Percentiles rank a stretch among this genome's conserved stretches.
These are phyloP conservation scores for Penicillium sp. DNA, from an alignment of 2,329 filamentous ascomycete species.

Conservation along the genomic window DNA sequence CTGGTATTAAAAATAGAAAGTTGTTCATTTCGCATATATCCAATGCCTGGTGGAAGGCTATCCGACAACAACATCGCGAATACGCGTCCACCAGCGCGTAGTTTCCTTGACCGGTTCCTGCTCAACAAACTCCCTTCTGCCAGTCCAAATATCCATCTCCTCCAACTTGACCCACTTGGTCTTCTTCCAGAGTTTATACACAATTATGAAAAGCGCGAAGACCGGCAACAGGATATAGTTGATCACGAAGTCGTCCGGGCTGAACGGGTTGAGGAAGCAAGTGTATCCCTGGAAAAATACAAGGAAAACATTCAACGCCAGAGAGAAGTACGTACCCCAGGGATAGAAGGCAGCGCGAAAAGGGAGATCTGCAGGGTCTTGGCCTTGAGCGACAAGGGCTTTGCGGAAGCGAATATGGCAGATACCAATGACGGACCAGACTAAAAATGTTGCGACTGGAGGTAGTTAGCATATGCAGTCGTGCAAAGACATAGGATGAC, in stretches of 20 bases:
- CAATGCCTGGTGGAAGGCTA: conserved; percentile 4
- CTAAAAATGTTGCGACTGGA: conserved; percentile 45
- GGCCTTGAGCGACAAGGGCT: conserved; percentile 42
- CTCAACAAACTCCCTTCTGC: conserved; percentile 31
- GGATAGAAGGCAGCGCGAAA: conserved; percentile 56
- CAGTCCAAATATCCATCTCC: conserved; percentile 47
- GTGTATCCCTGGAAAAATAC: conserved; percentile 60
- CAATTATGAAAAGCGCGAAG: conserved; percentile 52
- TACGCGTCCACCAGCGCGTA: conserved; percentile 20
- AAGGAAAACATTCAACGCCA: conserved; percentile 54
- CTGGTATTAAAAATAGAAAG: background rate
- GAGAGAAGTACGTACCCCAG: conserved; percentile 54
- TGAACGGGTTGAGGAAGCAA: conserved; percentile 56
- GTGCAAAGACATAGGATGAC: background rate
- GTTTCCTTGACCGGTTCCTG: conserved; percentile 13
- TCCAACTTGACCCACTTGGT: conserved; percentile 40
- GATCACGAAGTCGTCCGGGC: conserved; percentile 56
- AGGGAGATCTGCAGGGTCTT: conserved; percentile 48
- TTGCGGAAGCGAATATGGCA: conserved; percentile 49
- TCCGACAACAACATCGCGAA: conserved; percentile 31
- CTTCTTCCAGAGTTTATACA: conserved; percentile 52
- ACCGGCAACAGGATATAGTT: conserved; percentile 60
- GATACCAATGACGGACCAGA: conserved; percentile 45
- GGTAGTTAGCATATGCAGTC: conserved; percentile 3
- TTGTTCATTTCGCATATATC: too few relatives aligned